These are phyloP conservation scores for Tulasnella sp. DNA, from an alignment of 768 basidiomycete genomes.

Conservation along the genomic window DNA sequence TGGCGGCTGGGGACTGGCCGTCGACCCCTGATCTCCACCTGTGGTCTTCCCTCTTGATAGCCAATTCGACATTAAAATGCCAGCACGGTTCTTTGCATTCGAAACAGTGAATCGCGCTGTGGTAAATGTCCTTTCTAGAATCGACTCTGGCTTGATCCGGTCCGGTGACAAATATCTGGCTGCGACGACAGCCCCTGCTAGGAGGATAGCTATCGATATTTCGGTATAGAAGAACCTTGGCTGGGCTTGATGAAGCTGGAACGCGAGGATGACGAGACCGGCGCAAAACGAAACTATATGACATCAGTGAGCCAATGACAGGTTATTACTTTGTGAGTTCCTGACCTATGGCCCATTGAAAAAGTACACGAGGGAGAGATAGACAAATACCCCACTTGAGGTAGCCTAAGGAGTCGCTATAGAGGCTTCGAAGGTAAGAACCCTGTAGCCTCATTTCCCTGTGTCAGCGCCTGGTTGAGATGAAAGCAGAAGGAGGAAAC, in stretches of 20 bases:
- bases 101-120: neutral
- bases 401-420: neutral
- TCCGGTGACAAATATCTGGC: neutral
- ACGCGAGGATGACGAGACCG: neutral
- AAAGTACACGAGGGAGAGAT: constrained; percentile 1
- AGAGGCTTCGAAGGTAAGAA: neutral
- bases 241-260: neutral
- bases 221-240: neutral
- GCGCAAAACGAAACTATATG: neutral
- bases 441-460: neutral
- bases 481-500: neutral
- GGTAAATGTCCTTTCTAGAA: neutral
- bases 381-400: neutral
- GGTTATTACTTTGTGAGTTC: neutral
- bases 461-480: neutral
- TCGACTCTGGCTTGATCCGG: neutral
- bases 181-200: neutral
- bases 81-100: neutral
- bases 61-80: neutral
- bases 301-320: no score
- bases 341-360: constrained; percentile 13
- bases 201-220: no score
- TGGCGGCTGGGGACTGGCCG: no score
- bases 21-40: neutral
- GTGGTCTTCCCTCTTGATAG: neutral